Evolutionary conservation across 2,329 filamentous ascomycete species (phyloP).

Genomic region (Penicillium olsonii): DNA sequence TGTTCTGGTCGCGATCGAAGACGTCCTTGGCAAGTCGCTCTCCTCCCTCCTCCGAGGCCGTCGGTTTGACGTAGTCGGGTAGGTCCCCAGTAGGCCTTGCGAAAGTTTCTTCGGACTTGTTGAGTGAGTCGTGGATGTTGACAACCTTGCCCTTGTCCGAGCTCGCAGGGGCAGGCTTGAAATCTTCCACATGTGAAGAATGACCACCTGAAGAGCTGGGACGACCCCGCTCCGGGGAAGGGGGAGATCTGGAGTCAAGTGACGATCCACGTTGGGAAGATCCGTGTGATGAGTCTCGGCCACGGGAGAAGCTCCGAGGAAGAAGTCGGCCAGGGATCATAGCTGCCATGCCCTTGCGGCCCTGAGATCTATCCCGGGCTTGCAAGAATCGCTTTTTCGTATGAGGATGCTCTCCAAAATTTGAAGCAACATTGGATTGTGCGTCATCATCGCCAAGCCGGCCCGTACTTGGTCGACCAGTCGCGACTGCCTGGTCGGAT

Average conservation of each 20-base stretch:
- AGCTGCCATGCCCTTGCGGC: slow-evolving; percentile 49
- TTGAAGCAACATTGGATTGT: slow-evolving; percentile 12
- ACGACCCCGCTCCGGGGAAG: slow-evolving; percentile 25
- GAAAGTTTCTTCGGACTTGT: slow-evolving; percentile 70
- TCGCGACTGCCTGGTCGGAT: slow-evolving; percentile 35
- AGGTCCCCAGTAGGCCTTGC: slow-evolving; percentile 65
- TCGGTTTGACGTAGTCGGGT: slow-evolving; percentile 62
- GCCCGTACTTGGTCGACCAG: slow-evolving; percentile 14
- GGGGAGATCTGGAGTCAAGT: slow-evolving; percentile 39
- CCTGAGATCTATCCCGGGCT: slow-evolving; percentile 16
- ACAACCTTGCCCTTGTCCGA: slow-evolving; percentile 64
- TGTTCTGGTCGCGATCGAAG: slow-evolving; percentile 64
- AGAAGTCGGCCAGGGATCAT: slow-evolving; percentile 44
- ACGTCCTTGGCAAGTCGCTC: slow-evolving; percentile 69
- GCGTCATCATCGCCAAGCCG: slow-evolving; percentile 10
- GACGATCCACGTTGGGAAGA: slow-evolving; percentile 42
- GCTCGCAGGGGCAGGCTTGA: background rate
- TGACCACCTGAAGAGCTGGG: slow-evolving; percentile 44
- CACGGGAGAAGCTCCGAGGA: slow-evolving; percentile 37
- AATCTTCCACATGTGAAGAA: slow-evolving; percentile 21
- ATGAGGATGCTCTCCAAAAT: slow-evolving; percentile 7
- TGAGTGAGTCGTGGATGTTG: slow-evolving; percentile 70
- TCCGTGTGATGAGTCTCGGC: slow-evolving; percentile 41
- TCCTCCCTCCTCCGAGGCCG: slow-evolving; percentile 30
- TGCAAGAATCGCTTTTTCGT: slow-evolving; percentile 16